Evolutionary conservation across 108 stramenopile genomes (phyloP), one percentile per base, ranked within the genome.

Genomic region (Epithemia pelagica): DNA sequence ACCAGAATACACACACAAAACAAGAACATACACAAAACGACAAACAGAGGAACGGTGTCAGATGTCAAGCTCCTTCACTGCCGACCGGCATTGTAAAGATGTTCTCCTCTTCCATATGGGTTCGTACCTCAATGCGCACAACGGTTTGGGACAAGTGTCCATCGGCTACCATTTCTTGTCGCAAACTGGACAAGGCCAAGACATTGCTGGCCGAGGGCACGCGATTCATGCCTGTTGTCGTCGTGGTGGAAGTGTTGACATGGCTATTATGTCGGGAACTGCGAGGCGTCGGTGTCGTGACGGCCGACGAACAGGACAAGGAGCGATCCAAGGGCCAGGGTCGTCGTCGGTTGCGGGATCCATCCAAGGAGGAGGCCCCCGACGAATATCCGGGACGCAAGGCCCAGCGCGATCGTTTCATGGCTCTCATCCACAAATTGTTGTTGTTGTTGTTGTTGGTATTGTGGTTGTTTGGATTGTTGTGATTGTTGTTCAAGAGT

Each of bases 71-170:
- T n/a, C n/a, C n/a, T n/a, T n/a, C n/a, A n/a, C n/a, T n/a, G n/a
- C n/a, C n/a, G n/a, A n/a, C n/a, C n/a, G n/a, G n/a, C n/a, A 46
- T 10, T 46, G 56, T 19, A 23, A 57, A 57, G 18, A 25, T 46
- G 32, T 19, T 3, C 0, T 2, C 21, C 7, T 29, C 3, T 7
- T 30, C 32, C 2, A 30, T 59, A n/a, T 27, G 21, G 31, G 28
- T n/a, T 29, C 76, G 59, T 55, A 77, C 76, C 71, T 80, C 74
- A 46, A 80, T 73, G 3, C 68, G 71, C 2, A 72, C 71, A 26
- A 75, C 65, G 10, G 62, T 57, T 63, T 65, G 33, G 25, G 72
- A 56, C 37, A 70, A 53, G 33, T 67, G 58, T 30, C 70, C 70
- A 56, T 68, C 32, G 2, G 30, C 28, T n/a, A 23, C 18, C 31